Percentiles rank a stretch among this genome's conserved stretches.
These are phyloP conservation scores for Raddia distichophylla DNA, from an alignment of 176 grass and related monocot species.

Conservation along the genomic window DNA sequence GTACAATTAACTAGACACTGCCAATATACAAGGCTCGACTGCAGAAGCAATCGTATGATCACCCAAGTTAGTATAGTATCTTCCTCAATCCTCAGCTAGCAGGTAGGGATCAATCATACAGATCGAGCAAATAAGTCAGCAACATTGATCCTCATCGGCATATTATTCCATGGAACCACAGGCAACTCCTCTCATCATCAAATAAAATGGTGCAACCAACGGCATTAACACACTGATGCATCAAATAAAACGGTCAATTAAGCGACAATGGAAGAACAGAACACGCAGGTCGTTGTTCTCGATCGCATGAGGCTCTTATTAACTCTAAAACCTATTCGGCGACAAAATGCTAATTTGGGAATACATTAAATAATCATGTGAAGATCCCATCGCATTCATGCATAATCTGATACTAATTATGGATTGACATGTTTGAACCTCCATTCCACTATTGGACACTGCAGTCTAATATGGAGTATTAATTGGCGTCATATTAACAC, in stretches of 20 bases:
- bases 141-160: background rate
- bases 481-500: slow-evolving; percentile 51
- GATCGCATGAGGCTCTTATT: background rate
- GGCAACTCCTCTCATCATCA: slow-evolving; percentile 23
- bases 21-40: too few species aligned
- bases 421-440: slow-evolving; percentile 16
- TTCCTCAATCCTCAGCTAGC: too few species aligned
- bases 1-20: too few species aligned
- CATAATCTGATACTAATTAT: background rate
- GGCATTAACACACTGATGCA: slow-evolving; percentile 29
- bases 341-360: background rate
- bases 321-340: slow-evolving; percentile 1
- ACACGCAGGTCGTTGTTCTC: background rate
- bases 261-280: background rate
- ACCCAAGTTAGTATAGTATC: too few species aligned
- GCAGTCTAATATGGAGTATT: slow-evolving; percentile 1
- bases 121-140: background rate
- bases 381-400: background rate
- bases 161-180: background rate
- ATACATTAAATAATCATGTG: background rate
- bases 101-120: background rate
- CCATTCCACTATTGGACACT: background rate
- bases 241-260: background rate
- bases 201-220: slow-evolving; percentile 46
- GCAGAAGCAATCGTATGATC: too few species aligned